Evolutionary conservation across 306 rosid genomes (phyloP), one percentile per base, ranked within the genome.

Genomic region (Begonia peltatifolia): DNA sequence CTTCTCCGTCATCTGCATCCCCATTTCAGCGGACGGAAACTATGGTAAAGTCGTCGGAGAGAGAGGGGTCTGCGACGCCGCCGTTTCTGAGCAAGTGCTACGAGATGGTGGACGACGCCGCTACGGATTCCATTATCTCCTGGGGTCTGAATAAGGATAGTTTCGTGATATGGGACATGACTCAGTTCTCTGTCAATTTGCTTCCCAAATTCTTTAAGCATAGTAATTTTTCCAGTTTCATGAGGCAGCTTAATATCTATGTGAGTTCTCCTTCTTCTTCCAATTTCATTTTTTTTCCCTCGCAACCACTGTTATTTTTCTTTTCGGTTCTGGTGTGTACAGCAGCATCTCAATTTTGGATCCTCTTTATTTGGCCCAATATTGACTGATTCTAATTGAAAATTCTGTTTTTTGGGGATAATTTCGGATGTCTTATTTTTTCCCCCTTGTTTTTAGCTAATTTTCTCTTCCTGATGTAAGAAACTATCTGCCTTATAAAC

Each of bases 181-280:
- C 90, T 16, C 68, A 68, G 12, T 87, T 87, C 78, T 78, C 87
- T 42, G 64, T 81, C 46, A 46, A 56, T 9, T 68, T 87, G 62
- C 92, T 87, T 36, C 92, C 96, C 0, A 51, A 52, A 46, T 76
- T 68, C 54, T 87, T 87, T 66, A 87, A 87, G 74, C 96, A 87
- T 74, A 79, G 74, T 72, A 87, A 87, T 57, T 78, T 81, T 71
- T 81, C 96, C 23, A 87, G 94, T 68, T 87, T 87, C 75, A 75
- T 87, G 78, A 59, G 96, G 41, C 96, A 87, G 50, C 96, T 87
- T 73, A 87, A 87, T 59, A 84, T 84, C 63, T 84, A 87, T 56
- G 96, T 87, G 10, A 42, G 74, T 63, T 11, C 12, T 64, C 36
- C 41, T 43, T 2, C 22, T 20, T 35, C 5, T 13, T 12, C 12